phyloP scores from a whole-genome alignment of 2,329 filamentous ascomycete genomes.

The Claviceps sorghi region DNA sequence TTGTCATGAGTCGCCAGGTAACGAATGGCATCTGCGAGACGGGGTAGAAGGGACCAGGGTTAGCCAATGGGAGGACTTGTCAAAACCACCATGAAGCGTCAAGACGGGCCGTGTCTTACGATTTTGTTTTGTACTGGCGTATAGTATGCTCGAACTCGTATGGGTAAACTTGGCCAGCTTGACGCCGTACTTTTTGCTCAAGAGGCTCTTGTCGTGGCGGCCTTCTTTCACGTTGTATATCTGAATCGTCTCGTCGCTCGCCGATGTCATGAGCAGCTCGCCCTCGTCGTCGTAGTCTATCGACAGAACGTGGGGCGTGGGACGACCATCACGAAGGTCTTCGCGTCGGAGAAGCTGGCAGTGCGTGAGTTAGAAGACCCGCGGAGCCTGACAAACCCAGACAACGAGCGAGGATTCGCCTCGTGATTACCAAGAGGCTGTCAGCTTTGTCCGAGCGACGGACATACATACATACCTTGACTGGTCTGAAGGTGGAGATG shows the following conservation, averaged over 20 bases:
- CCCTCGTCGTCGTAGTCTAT: slow-evolving; percentile 95
- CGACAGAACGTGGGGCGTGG: slow-evolving; percentile 59
- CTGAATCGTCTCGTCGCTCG: slow-evolving; percentile 89
- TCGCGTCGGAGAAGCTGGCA: slow-evolving; percentile 42
- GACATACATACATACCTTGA: slow-evolving; percentile 49
- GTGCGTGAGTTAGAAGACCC: neutral
- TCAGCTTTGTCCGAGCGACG: neutral
- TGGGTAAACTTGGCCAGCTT: slow-evolving; percentile 92
- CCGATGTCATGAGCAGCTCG: slow-evolving; percentile 78
- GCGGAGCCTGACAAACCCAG: neutral
- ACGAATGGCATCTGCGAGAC: slow-evolving; percentile 53
- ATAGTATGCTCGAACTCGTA: slow-evolving; percentile 78
- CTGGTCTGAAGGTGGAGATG: slow-evolving; percentile 62
- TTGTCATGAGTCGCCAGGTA: slow-evolving; percentile 92
- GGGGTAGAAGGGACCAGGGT: neutral
- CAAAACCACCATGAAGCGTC: neutral
- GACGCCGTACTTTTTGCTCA: slow-evolving; percentile 93
- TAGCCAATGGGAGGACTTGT: slow-evolving; percentile 1
- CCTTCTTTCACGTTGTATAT: slow-evolving; percentile 90
- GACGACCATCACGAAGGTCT: slow-evolving; percentile 35
- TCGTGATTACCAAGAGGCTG: neutral
- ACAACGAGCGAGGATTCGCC: neutral
- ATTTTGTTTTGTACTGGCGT: slow-evolving; percentile 91
- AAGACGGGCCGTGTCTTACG: slow-evolving; percentile 29
- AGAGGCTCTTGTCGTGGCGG: slow-evolving; percentile 71